Evolutionary conservation across 495 filamentous ascomycete species (phyloP).

Genomic region (Podospora anserina): DNA sequence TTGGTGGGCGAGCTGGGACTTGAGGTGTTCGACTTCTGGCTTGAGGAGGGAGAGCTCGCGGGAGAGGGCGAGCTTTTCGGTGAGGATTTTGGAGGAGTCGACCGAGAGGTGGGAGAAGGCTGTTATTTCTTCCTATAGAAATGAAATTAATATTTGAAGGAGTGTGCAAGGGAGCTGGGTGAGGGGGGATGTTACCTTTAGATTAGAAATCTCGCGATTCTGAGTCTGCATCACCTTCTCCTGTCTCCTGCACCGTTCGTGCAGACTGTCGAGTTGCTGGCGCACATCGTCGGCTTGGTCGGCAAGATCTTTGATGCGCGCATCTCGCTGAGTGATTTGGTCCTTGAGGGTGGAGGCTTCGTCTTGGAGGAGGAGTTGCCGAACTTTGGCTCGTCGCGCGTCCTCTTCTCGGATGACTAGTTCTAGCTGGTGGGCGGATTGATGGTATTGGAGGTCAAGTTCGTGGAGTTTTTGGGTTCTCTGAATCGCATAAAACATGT

Average conservation of each 20-base stretch:
- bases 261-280: slow-evolving; percentile 53
- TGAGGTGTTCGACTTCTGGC: slow-evolving; percentile 75
- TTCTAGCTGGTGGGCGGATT: slow-evolving; percentile 53
- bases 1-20: slow-evolving; percentile 62
- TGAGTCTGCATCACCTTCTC: slow-evolving; percentile 56
- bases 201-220: slow-evolving; percentile 59
- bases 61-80: slow-evolving; percentile 71
- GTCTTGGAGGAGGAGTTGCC: slow-evolving; percentile 64
- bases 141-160: not conserved
- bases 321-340: slow-evolving; percentile 45
- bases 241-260: slow-evolving; percentile 53
- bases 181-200: slow-evolving; percentile 55
- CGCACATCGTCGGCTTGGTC: slow-evolving; percentile 56
- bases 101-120: slow-evolving; percentile 59
- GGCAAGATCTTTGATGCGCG: slow-evolving; percentile 57
- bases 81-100: slow-evolving; percentile 65
- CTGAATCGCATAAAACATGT: slow-evolving; percentile 19
- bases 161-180: too few relatives aligned
- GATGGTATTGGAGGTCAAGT: slow-evolving; percentile 66
- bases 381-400: slow-evolving; percentile 59
- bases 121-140: slow-evolving; percentile 61
- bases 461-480: slow-evolving; percentile 38
- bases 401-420: slow-evolving; percentile 66
- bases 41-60: slow-evolving; percentile 68
- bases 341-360: slow-evolving; percentile 53